phyloP scores from a whole-genome alignment of 2,329 filamentous ascomycete genomes.

The Stachybotrys chlorohalonatus region DNA sequence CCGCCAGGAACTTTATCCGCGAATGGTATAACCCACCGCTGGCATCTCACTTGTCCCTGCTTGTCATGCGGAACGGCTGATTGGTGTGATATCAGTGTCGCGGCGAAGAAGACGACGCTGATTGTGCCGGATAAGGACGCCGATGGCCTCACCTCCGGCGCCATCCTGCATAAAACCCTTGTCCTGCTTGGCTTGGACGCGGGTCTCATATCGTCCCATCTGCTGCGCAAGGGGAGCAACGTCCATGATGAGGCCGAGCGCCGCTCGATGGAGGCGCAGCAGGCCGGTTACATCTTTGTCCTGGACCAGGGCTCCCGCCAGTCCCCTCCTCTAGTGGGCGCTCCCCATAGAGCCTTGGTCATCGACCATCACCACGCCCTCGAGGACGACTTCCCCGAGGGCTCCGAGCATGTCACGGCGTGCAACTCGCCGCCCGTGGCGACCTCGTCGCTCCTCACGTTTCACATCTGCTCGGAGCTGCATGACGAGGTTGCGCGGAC shows the following conservation, averaged over 20 bases:
- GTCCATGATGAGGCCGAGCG: conserved; percentile 48
- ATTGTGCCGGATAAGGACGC: conserved; percentile 63
- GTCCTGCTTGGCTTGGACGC: conserved; percentile 45
- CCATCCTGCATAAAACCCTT: conserved; percentile 52
- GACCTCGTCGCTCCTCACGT: conserved; percentile 55
- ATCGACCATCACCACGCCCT: conserved; percentile 57
- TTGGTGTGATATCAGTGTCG: conserved; percentile 29
- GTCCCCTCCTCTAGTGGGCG: conserved; percentile 42
- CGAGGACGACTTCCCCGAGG: conserved; percentile 45
- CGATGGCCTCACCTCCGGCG: conserved; percentile 56
- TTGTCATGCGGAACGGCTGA: not conserved
- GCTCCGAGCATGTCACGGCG: conserved; percentile 47
- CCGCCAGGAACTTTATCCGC: conserved; percentile 45
- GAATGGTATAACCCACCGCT: conserved; percentile 37
- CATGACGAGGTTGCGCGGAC: conserved; percentile 36
- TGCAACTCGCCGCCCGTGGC: conserved; percentile 57
- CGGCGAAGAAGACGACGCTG: conserved; percentile 39
- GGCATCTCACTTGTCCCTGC: not conserved
- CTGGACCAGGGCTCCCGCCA: conserved; percentile 56
- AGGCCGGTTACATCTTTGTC: conserved; percentile 51
- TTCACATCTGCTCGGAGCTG: conserved; percentile 50
- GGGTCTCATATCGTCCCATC: conserved; percentile 45
- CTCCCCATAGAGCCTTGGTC: conserved; percentile 41
- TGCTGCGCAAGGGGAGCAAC: conserved; percentile 49
- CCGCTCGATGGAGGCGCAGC: conserved; percentile 35